Evolutionary conservation across 2,329 filamentous ascomycete species (phyloP), one percentile per base, ranked within the genome.

Genomic region (Botrytis elliptica): DNA sequence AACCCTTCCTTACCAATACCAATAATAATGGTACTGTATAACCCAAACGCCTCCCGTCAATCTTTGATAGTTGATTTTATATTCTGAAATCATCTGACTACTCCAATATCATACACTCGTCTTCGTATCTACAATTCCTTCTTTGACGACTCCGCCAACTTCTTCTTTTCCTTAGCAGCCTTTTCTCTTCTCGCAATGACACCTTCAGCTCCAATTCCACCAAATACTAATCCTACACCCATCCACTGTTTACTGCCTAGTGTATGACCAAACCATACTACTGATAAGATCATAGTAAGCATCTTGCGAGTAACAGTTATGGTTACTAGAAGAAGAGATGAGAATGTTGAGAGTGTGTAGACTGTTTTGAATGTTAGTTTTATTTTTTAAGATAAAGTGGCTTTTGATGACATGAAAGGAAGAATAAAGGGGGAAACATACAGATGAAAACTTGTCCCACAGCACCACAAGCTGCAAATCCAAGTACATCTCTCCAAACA

Each of bases 231-330:
- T 0, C 89, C 91, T 46, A 99, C 95, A 76, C 96, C 96, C 10
- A 97, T 85, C 93, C 95, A 97, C 84, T 99, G 96, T 88, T 95
- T 97, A n/a, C 86, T 84, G 42, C 89, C 92, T 67, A 99, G 87
- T 76, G 88, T 89, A 83, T 99, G 96, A 42, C 96, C 96, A 82
- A 98, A 99, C 84, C 94, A 94, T 75, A 98, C 86, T 42, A 99
- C 96, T 71, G 94, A 97, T 70, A 98, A 87, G 74, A 98, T 93
- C 96, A 99, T 99, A 77, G 95, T 98, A 82, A 98, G 89, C 96
- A 99, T 99, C 86, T 99, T 99, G 81, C 96, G 89, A 64, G 96
- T 99, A 64, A 99, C 96, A 2, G 94, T 99, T 4, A 99, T 95
- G 7, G 96, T 98, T 62, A 98, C 95, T 68, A 99, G 89, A 70